Evolutionary conservation across 176 grass and related monocot species (phyloP).

Genomic region (Lolium perenne): DNA sequence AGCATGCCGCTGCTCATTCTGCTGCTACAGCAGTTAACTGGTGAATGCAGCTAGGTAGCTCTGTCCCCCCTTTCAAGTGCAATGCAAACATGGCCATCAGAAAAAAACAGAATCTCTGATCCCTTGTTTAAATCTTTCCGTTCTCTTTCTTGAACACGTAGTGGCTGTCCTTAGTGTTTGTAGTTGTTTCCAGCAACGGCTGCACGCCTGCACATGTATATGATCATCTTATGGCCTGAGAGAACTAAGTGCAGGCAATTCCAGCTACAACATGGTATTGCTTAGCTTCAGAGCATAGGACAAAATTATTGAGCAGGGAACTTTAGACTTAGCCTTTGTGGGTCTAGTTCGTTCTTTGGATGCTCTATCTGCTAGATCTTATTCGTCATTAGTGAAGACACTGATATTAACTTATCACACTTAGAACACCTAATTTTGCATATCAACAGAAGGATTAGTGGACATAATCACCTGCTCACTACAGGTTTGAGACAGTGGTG

Average conservation of each 20-base stretch:
- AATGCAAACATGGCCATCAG: neutral
- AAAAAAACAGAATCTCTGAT: too few relatives aligned
- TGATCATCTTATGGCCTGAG: constrained; percentile 15
- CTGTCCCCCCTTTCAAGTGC: neutral
- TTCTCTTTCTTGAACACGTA: neutral
- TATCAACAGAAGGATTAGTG: too few relatives aligned
- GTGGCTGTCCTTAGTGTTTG: constrained; percentile 20
- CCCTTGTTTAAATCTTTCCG: constrained; percentile 4
- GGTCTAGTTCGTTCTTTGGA: neutral
- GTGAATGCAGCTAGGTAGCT: constrained; percentile 28
- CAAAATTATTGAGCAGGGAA: neutral
- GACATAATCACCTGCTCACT: too few relatives aligned
- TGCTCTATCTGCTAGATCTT: neutral
- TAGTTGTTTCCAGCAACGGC: constrained; percentile 29
- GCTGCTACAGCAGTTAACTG: constrained; percentile 37
- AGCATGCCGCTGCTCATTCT: neutral
- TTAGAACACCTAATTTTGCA: too few relatives aligned
- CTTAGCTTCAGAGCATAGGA: constrained; percentile 34
- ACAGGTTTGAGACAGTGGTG: too few relatives aligned
- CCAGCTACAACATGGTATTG: constrained; percentile 28
- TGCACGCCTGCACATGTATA: constrained; percentile 19
- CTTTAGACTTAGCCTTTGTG: neutral
- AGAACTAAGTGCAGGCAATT: constrained; percentile 18
- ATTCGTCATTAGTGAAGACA: too few relatives aligned
- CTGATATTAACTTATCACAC: too few relatives aligned